Percentiles rank a stretch among this genome's conserved stretches.
Conservation (phyloP, 192 early-diverging fungal species). For the Chytriomyces hyalinus region DNA sequence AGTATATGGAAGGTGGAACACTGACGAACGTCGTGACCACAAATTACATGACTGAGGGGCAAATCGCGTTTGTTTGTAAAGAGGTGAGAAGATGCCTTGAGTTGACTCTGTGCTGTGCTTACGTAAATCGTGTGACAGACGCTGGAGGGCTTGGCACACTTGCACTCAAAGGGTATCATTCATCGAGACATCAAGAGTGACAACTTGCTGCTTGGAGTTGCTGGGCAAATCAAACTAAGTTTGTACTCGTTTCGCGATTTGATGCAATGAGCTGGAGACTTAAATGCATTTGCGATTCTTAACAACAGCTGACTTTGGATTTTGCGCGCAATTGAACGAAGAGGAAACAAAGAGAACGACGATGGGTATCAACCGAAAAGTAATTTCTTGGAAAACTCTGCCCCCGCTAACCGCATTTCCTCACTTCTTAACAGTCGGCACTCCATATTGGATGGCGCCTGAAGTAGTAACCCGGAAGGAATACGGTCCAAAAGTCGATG, state of each 20-base stretch:
- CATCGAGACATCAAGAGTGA: conserved; percentile 76
- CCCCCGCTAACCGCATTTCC: not conserved
- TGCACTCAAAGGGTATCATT: conserved; percentile 71
- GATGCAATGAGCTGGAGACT: not conserved
- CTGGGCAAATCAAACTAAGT: conserved; percentile 80
- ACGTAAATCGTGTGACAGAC: conserved; percentile 40
- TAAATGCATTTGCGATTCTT: conserved; percentile 27
- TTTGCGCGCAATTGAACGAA: conserved; percentile 89
- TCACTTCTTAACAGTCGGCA: conserved; percentile 37
- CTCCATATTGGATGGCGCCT: conserved; percentile 61
- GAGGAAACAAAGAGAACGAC: conserved; percentile 77
- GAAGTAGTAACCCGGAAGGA: conserved; percentile 68
- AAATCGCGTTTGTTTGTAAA: conserved; percentile 91
- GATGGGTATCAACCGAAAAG: conserved; percentile 34
- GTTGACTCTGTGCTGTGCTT: not conserved
- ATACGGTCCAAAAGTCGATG: conserved; percentile 75
- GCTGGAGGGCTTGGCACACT: conserved; percentile 64
- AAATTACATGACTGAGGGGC: conserved; percentile 85
- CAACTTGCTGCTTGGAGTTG: conserved; percentile 68
- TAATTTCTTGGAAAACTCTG: not conserved
- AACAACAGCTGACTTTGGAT: conserved; percentile 87
- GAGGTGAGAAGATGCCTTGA: conserved; percentile 63
- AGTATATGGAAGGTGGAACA: conserved; percentile 89
- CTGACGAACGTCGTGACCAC: conserved; percentile 82
- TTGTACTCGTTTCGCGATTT: conserved; percentile 1